phyloP scores from a whole-genome alignment of 2,329 filamentous ascomycete species.

The Pezicula radicicola region DNA sequence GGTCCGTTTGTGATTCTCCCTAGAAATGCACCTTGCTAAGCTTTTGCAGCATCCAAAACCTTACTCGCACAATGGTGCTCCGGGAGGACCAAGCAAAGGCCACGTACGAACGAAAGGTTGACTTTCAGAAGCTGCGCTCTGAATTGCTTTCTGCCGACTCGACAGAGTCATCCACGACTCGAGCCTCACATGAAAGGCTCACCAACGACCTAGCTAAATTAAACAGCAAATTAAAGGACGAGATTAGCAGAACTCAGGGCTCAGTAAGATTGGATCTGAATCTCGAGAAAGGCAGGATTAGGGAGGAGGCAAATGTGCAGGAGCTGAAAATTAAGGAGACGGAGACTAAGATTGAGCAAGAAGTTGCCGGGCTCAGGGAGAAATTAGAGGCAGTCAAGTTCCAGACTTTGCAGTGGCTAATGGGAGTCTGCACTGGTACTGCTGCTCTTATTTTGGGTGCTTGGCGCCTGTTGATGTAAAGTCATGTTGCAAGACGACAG shows the following conservation, averaged over 20 bases:
- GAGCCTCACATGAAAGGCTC: conserved; percentile 85
- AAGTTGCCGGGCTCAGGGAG: conserved; percentile 86
- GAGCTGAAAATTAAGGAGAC: conserved; percentile 99
- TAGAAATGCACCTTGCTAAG: conserved; percentile 6
- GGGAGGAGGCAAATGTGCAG: conserved; percentile 93
- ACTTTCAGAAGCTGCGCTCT: conserved; percentile 94
- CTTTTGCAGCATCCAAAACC: conserved; percentile 76
- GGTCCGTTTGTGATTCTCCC: conserved; percentile 40
- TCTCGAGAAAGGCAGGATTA: conserved; percentile 91
- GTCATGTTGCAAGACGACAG: neutral
- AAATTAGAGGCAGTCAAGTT: conserved; percentile 97
- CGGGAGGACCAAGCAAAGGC: conserved; percentile 88
- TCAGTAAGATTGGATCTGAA: conserved; percentile 91
- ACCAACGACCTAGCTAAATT: conserved; percentile 95
- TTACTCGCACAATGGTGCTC: conserved; percentile 96
- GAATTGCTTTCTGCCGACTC: conserved; percentile 91
- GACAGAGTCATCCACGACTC: conserved; percentile 84
- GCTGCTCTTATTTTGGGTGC: conserved; percentile 66
- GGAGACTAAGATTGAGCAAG: conserved; percentile 96
- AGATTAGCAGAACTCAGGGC: conserved; percentile 91
- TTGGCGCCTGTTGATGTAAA: conserved; percentile 66
- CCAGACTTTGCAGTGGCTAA: conserved; percentile 95
- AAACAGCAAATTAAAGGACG: conserved; percentile 83
- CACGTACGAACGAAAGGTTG: conserved; percentile 84
- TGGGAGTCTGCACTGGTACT: conserved; percentile 74